Base-by-base conservation (phyloP, 495 filamentous ascomycete species). In the Aspergillus heteromorphus region DNA sequence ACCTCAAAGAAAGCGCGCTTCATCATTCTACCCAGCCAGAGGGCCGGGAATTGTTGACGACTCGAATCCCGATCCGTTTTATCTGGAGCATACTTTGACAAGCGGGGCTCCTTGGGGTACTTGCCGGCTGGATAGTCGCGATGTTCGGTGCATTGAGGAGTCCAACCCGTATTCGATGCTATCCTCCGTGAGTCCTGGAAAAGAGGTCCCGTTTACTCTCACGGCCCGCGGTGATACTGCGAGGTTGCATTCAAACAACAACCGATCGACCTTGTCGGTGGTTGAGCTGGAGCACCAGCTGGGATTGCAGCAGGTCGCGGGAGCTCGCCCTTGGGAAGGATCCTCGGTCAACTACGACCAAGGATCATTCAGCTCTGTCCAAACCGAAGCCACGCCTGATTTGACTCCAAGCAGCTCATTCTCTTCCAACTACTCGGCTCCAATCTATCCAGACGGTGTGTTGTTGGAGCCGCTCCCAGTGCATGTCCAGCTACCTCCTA, bases 401-500 rank as follows among this genome's bases (percentile, higher is more conserved):
- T 52, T 77, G 49, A 77, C 71, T 0, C 74, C 74, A 0, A 77
- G 73, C 61, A 76, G 68, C 54, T 77, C 74, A 1, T 75, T 77
- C 57, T 75, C 74, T 31, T 77, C 73, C 0, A 63, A 66, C 16
- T 70, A 73, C 40, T 74, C 71, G 1, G 58, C 62, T 14, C 57
- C 67, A 9, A 45, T 64, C 2, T 72, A 69, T 34, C 68, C 67
- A 3, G 68, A 74, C 23, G 59, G 56, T 2, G 62, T 68, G 13
- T 62, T 65, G 6, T 66, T 66, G 0, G 63, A 73, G 34, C 69
- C 70, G 38, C 52, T 69, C 0, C 65, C 69, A 17, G 54, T 67
- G 1, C 66, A 27, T 27, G 23, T 66, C 57, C 59, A 63, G 9
- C 49, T 55, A 16, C 45, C 64, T 9, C 34, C 45, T 2, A 57